Conservation (phyloP, 139 green algal genomes). For the Coelastrella sp. region DNA sequence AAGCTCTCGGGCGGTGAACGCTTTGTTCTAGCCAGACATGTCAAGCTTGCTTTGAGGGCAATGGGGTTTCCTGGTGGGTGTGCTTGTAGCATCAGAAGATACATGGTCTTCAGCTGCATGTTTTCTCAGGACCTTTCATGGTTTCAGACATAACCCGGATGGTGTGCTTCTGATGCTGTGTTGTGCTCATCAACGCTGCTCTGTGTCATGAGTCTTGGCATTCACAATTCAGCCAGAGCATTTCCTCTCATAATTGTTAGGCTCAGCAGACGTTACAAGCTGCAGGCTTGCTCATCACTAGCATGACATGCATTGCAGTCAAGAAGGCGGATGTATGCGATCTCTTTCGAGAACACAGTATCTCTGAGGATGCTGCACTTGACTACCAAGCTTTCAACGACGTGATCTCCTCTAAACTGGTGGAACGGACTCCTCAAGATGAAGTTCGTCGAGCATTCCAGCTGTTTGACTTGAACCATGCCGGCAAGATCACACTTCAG, state of each 20-base stretch:
- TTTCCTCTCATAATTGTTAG: too few species aligned
- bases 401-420: conserved; percentile 22
- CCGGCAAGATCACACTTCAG: conserved; percentile 44
- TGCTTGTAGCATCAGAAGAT: too few species aligned
- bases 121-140: too few species aligned
- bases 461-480: conserved; percentile 56
- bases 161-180: too few species aligned
- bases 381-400: conserved; percentile 34
- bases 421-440: conserved; percentile 33
- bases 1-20: conserved; percentile 30
- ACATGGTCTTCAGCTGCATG: too few species aligned
- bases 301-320: background rate
- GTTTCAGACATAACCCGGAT: too few species aligned
- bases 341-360: conserved; percentile 41
- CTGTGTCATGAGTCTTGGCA: too few species aligned
- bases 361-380: conserved; percentile 16
- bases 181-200: too few species aligned
- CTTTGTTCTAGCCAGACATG: conserved; percentile 27
- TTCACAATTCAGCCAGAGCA: too few species aligned
- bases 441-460: conserved; percentile 52
- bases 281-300: too few species aligned
- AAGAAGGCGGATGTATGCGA: conserved; percentile 50
- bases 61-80: conserved; percentile 50
- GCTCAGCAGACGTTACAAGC: too few species aligned
- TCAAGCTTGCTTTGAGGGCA: conserved; percentile 50